Evolutionary conservation across 176 grass and related monocot genomes (phyloP).

Genomic region (Poa pratensis): DNA sequence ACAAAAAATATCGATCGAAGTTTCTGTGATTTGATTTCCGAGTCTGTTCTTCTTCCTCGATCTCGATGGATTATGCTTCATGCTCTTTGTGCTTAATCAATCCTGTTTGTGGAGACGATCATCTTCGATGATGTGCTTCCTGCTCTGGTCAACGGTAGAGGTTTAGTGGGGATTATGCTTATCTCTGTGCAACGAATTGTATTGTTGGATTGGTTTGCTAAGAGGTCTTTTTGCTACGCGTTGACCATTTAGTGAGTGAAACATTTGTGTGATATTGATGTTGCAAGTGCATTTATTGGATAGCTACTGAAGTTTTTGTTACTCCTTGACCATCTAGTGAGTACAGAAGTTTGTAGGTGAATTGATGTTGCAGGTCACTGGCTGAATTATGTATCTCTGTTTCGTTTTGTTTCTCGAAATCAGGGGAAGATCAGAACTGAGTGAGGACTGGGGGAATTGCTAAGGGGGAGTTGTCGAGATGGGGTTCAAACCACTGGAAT

Average conservation of each 20-base stretch:
- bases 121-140: neutral
- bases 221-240: neutral
- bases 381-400: constrained; percentile 11
- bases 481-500: constrained; percentile 73
- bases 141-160: constrained; percentile 5
- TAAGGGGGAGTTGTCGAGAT: constrained; percentile 45
- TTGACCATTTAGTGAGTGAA: neutral
- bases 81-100: neutral
- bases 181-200: constrained; percentile 20
- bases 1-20: neutral
- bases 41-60: neutral
- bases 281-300: neutral
- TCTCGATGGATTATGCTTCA: neutral
- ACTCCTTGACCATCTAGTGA: neutral
- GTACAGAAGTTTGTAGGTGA: neutral
- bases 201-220: neutral
- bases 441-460: constrained; percentile 18
- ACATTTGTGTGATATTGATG: neutral
- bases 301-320: neutral
- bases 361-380: constrained; percentile 14
- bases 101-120: neutral
- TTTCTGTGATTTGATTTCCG: neutral
- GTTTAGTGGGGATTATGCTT: neutral
- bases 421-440: constrained; percentile 39
- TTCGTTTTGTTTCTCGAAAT: constrained; percentile 17